Evolutionary conservation across 768 basidiomycete species (phyloP), one percentile per base, ranked within the genome.

Genomic region (Lactifluus pinguis): DNA sequence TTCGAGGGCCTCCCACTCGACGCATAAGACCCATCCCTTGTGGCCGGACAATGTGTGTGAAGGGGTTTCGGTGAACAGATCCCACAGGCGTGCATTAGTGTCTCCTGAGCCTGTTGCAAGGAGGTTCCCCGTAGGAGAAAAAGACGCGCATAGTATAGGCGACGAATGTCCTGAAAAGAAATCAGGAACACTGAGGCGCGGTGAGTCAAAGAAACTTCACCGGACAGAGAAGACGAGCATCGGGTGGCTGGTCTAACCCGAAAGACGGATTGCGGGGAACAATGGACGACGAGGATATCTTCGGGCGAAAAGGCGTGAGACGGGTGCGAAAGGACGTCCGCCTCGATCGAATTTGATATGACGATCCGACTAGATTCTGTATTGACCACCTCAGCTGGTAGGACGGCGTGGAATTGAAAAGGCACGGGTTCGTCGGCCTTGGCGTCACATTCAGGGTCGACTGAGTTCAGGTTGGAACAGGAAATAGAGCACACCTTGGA

Each of bases 81-180:
- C 88, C 97, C 97, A 98, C 25, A 99, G 74, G 4, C 97, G 83
- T 13, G 88, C 93, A 59, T 87, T 90, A 30, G 89, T 92, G 69
- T 98, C 97, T 1, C 95, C 97, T 0, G 93, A 92, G 2, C 97
- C 97, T 0, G 97, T 99, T 10, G 94, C 95, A 15, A 97, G 86
- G 47, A 89, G 76, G 64, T 82, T 81, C 9, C 97, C 95, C 0
- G 94, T 97, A 0, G 97, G 97, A 6, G 94, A 97, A 72, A 98
- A 97, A 1, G 92, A 85, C 45, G 95, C 93, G 69, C 95, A 98
- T 9, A 98, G 79, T 57, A 98, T 98, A 1, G 95, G 91, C 0
- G 91, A 89, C 8, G 86, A 81, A 69, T 99, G 97, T 10, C 95
- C 92, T 92, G 69, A 19, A 39, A 13, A 6, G 36, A 49, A 6